Base-by-base conservation (phyloP, 345 rosid species). In the Gossypium herbaceum region DNA sequence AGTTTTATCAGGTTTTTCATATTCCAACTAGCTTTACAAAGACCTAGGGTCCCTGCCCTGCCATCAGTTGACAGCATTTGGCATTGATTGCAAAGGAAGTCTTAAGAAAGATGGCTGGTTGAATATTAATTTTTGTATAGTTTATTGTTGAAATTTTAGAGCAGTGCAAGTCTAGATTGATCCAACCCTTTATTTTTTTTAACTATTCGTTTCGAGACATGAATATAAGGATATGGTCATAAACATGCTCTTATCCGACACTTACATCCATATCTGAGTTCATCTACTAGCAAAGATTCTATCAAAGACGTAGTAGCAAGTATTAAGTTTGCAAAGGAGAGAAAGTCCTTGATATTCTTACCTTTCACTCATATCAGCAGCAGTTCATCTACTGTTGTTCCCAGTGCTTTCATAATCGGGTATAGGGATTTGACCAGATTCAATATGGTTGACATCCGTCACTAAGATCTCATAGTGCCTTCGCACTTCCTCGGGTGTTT, bases 401-500 rank as follows among this genome's bases (percentile, higher is more conserved):
- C 78, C 81, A 25, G 75, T 16, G 71, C 73, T 29, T 73, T 75
- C 81, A 88, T 94, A 92, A 24, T 81, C 82, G 57, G 97, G 98
- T 16, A 89, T 76, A n/a, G 97, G 94, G 78, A 84, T 80, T 29
- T 81, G 86, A 72, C 88, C 98, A 16, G 88, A 75, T 79, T 94
- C 97, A 68, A 94, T 94, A 54, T 78, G 70, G 77, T 68, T 79
- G 76, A 92, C 82, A 81, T 94, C 98, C 55, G 81, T 81, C 72
- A 92, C 95, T 19, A 94, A 91, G 78, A 80, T 79, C 71, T 92
- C 97, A 67, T 94, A 94, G 78, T 91, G 94, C 78, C 85, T 82
- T 85, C 85, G 87, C 4, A 94, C 97, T 74, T 94, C 97, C 58
- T 89, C 97, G 0, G 82, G 83, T 24, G 98, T 84, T 82, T 92